Percentiles rank a stretch among this genome's conserved stretches.
These are phyloP conservation scores for Termitomyces sp. DNA, from an alignment of 768 basidiomycete species.

Conservation along the genomic window DNA sequence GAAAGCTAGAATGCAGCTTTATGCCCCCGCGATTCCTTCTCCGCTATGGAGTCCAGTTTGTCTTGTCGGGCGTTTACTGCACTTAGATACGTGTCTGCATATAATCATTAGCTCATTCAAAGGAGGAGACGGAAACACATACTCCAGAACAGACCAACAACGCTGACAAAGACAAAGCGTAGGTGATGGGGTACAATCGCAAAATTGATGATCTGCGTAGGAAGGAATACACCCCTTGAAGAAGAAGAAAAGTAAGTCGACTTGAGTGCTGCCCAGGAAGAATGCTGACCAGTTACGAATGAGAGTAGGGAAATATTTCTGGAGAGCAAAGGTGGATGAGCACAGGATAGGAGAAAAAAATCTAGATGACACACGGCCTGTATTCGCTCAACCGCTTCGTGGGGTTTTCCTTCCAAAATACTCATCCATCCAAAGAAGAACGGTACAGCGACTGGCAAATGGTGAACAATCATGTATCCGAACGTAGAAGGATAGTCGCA, in stretches of 20 bases:
- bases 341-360: fast-evolving
- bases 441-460: slow-evolving; percentile 32
- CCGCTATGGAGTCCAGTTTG: not conserved
- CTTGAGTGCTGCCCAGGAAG: not conserved
- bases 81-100: slow-evolving; percentile 59
- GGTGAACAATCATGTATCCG: not conserved
- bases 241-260: not conserved
- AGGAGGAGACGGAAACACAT: slow-evolving; percentile 21
- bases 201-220: slow-evolving; percentile 78
- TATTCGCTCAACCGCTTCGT: slow-evolving; percentile 41
- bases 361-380: slow-evolving; percentile 29
- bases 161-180: slow-evolving; percentile 67
- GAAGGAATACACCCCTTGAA: slow-evolving; percentile 63
- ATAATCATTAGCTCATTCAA: not conserved
- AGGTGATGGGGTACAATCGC: slow-evolving; percentile 70
- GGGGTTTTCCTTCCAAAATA: slow-evolving; percentile 66
- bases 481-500: slow-evolving; percentile 16
- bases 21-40: not conserved
- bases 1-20: not conserved
- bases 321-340: not conserved
- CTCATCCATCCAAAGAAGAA: slow-evolving; percentile 72
- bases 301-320: slow-evolving; percentile 71
- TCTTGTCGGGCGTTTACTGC: slow-evolving; percentile 39
- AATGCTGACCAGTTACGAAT: slow-evolving; percentile 63
- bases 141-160: slow-evolving; percentile 85